Conservation (phyloP, 345 rosid species). For the Linum trigynum region DNA sequence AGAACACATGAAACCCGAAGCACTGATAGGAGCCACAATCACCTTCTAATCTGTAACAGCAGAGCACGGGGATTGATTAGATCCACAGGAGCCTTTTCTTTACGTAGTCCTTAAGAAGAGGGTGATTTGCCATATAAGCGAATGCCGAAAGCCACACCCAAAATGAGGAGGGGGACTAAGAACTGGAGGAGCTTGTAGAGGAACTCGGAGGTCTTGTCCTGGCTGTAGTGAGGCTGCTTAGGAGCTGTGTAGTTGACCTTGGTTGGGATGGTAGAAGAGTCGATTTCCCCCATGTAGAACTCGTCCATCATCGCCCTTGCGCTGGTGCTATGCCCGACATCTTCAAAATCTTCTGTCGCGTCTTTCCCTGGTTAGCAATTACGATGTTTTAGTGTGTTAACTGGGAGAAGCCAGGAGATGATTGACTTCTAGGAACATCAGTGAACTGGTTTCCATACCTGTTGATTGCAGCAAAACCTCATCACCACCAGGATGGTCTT, state of each 20-base stretch:
- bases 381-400: conserved; percentile 3
- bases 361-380: conserved; percentile 55
- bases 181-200: conserved; percentile 72
- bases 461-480: conserved; percentile 9
- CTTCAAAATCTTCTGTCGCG: conserved; percentile 86
- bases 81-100: too few species aligned
- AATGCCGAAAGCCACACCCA: conserved; percentile 82
- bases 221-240: conserved; percentile 60
- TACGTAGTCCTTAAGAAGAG: neutral
- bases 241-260: conserved; percentile 49
- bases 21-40: neutral
- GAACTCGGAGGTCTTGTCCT: conserved; percentile 64
- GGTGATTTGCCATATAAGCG: conserved; percentile 52
- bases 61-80: neutral
- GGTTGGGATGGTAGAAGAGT: conserved; percentile 52
- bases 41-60: neutral
- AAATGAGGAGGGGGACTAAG: conserved; percentile 79
- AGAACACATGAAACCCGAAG: neutral
- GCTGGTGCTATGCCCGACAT: conserved; percentile 77
- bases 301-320: conserved; percentile 89
- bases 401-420: neutral
- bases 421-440: neutral
- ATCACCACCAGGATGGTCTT: conserved; percentile 10
- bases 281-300: conserved; percentile 60
- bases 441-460: neutral